Conservation (phyloP, 345 rosid genomes). For the Rhodamnia argentea region DNA sequence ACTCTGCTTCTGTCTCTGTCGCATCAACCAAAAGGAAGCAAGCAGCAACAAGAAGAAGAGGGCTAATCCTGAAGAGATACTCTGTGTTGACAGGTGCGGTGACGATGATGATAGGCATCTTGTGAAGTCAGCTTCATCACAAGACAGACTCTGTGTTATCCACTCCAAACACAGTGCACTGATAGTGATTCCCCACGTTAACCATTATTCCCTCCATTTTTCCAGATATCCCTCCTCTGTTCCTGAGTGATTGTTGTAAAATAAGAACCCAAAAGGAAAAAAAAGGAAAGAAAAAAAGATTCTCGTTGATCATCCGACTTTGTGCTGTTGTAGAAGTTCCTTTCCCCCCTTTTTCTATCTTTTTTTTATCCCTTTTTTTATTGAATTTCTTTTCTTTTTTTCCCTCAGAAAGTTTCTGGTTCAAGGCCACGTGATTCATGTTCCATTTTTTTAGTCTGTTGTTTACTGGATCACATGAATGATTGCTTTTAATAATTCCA, state of each 20-base stretch:
- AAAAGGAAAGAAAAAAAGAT: background rate
- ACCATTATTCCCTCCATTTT: background rate
- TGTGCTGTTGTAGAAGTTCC: background rate
- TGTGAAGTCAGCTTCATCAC: background rate
- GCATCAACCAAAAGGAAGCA: background rate
- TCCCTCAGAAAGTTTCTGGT: background rate
- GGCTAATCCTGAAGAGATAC: slow-evolving; percentile 23
- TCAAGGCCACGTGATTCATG: background rate
- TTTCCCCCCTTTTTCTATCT: background rate
- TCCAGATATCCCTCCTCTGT: background rate
- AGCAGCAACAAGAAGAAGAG: background rate
- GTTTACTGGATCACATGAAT: background rate
- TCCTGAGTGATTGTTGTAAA: background rate
- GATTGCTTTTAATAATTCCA: background rate
- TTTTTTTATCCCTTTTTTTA: background rate
- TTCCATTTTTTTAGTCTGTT: background rate
- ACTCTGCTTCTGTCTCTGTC: background rate
- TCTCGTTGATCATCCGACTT: slow-evolving; percentile 6
- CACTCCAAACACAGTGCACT: background rate
- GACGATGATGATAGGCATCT: background rate
- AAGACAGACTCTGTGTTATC: slow-evolving; percentile 36
- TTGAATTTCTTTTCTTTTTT: background rate
- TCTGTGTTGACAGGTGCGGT: slow-evolving; percentile 9
- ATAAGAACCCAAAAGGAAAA: no score
- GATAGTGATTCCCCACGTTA: background rate